Percentiles rank a stretch among this genome's conserved stretches.
Evolutionary conservation across 495 filamentous ascomycete species (phyloP).

Genomic region (Lasiosphaeria hispida): DNA sequence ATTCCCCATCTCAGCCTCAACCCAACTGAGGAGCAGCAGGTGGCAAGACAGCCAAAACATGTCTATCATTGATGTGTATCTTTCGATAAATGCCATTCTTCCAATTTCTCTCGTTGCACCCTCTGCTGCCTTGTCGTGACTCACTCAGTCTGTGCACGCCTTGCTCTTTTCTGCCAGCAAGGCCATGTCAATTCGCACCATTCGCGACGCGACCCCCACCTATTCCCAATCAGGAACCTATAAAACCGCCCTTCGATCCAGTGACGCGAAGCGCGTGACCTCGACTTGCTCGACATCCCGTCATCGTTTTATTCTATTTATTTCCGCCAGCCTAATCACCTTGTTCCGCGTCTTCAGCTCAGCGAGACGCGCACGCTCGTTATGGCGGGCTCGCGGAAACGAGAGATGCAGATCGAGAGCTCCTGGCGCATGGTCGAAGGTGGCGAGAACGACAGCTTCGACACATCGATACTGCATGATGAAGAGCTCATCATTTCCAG

Average conservation of each 20-base stretch:
- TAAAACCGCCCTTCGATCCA: constrained; percentile 9
- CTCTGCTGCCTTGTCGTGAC: constrained; percentile 20
- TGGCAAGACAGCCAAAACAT: too few relatives aligned
- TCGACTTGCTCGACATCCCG: constrained; percentile 1
- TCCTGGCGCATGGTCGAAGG: constrained; percentile 53
- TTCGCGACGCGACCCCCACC: constrained; percentile 1
- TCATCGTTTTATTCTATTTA: constrained; percentile 10
- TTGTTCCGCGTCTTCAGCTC: neutral
- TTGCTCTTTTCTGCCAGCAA: neutral
- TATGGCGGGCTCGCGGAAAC: constrained; percentile 20
- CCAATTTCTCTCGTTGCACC: neutral
- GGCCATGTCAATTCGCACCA: constrained; percentile 1
- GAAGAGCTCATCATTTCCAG: constrained; percentile 38
- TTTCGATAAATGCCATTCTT: neutral
- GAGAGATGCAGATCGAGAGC: constrained; percentile 36
- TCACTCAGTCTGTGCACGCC: constrained; percentile 14
- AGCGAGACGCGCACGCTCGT: neutral
- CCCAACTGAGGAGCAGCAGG: neutral
- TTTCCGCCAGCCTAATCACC: neutral
- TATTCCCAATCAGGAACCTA: neutral
- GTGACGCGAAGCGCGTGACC: constrained; percentile 19
- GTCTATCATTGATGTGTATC: neutral
- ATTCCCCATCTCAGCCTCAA: neutral
- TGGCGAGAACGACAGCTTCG: constrained; percentile 51
- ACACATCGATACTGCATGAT: constrained; percentile 42